phyloP scores from a whole-genome alignment of 805 yeast genomes.

The Torulaspora franciscae region DNA sequence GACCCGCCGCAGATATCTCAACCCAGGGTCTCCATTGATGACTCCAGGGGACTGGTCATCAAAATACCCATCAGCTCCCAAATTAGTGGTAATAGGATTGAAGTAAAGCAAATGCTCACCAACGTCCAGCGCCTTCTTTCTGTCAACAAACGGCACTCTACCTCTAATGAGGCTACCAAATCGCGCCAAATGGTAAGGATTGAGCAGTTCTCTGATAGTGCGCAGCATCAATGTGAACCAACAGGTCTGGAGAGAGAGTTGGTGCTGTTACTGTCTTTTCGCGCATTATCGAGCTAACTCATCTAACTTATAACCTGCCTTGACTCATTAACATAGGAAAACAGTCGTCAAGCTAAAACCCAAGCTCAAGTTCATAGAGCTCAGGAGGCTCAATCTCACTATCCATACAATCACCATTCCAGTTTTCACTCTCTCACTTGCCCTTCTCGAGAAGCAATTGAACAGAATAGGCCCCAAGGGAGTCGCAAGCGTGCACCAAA shows the following conservation, averaged over 20 bases:
- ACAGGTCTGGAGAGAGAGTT: background rate
- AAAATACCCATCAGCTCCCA: slow-evolving; percentile 77
- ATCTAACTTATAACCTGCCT: background rate
- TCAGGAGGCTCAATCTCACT: too few relatives aligned
- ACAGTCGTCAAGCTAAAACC: too few relatives aligned
- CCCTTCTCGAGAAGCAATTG: too few relatives aligned
- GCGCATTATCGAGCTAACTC: background rate
- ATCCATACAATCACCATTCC: too few relatives aligned
- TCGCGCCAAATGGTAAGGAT: slow-evolving; percentile 7
- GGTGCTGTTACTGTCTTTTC: background rate
- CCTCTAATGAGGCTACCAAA: slow-evolving; percentile 6
- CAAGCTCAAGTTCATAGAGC: too few relatives aligned
- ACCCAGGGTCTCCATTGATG: slow-evolving; percentile 12
- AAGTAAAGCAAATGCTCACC: slow-evolving; percentile 68
- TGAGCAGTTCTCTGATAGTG: slow-evolving; percentile 6
- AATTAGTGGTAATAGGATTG: slow-evolving; percentile 47
- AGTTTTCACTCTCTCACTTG: too few relatives aligned
- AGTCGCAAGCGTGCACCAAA: too few relatives aligned
- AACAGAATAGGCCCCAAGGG: too few relatives aligned
- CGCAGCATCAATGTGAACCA: background rate
- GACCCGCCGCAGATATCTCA: slow-evolving; percentile 53
- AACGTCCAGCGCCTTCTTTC: slow-evolving; percentile 24
- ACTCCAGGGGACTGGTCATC: slow-evolving; percentile 62
- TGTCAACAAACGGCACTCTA: slow-evolving; percentile 5
- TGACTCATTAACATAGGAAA: background rate